phyloP scores from a whole-genome alignment of 78 protist species.

The Bodo saltans region DNA sequence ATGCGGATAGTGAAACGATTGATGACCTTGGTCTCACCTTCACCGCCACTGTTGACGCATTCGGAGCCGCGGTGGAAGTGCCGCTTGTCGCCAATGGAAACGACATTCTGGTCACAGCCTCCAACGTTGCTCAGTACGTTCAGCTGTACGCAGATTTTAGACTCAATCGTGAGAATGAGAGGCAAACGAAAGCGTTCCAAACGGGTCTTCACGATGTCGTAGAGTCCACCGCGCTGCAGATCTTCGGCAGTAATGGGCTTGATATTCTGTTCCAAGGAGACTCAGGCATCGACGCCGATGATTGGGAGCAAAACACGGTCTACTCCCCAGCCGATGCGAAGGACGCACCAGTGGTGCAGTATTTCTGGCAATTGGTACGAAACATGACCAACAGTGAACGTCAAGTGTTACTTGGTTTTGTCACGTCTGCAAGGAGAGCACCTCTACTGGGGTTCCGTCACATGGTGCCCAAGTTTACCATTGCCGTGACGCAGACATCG shows the following conservation, averaged over 20 bases:
- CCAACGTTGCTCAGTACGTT: conserved; percentile 41
- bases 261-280: conserved; percentile 45
- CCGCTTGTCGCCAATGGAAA: conserved; percentile 27
- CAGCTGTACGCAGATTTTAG: conserved; percentile 50
- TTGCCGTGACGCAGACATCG: neutral
- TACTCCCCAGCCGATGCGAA: conserved; percentile 36
- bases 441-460: conserved; percentile 44
- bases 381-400: conserved; percentile 15
- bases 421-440: conserved; percentile 26
- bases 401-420: conserved; percentile 29
- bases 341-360: conserved; percentile 14
- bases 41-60: conserved; percentile 36
- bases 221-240: conserved; percentile 23
- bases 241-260: conserved; percentile 45
- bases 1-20: conserved; percentile 31
- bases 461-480: conserved; percentile 18
- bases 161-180: conserved; percentile 35
- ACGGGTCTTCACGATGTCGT: conserved; percentile 47
- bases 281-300: conserved; percentile 14
- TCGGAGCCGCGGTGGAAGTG: conserved; percentile 33
- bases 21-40: conserved; percentile 45
- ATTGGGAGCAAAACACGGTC: neutral
- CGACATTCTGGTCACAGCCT: conserved; percentile 28
- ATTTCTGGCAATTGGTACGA: conserved; percentile 24
- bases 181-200: conserved; percentile 8